A percentile compares a stretch with the other conserved stretches of the same genome.
These are phyloP conservation scores for Suillus subaureus DNA, from an alignment of 768 basidiomycete species.

Conservation along the genomic window DNA sequence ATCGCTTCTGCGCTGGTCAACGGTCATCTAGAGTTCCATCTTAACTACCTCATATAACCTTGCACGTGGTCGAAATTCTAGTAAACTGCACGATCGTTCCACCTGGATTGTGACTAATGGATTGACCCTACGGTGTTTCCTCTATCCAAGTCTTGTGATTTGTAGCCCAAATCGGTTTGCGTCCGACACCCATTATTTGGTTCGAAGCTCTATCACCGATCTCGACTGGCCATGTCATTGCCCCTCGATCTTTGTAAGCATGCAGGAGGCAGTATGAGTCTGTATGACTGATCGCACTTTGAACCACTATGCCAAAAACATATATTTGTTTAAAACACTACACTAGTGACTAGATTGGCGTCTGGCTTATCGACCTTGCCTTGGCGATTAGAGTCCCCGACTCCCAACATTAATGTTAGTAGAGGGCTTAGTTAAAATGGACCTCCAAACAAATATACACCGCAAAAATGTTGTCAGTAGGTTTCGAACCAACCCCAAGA, in stretches of 20 bases:
- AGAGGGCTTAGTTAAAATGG: no score
- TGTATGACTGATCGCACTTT: neutral
- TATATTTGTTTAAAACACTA: neutral
- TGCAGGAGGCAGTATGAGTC: neutral
- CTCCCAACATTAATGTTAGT: no score
- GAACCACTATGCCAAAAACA: neutral
- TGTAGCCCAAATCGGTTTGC: neutral
- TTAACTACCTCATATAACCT: neutral
- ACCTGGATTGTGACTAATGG: neutral
- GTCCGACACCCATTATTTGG: neutral
- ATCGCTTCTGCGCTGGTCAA: neutral
- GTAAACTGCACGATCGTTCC: neutral
- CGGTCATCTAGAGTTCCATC: neutral
- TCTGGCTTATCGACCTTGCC: neutral
- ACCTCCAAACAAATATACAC: no score
- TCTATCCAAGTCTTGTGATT: neutral
- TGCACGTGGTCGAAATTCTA: neutral
- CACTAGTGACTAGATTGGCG: neutral
- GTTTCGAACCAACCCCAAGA: no score
- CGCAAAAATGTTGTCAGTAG: no score
- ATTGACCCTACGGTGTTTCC: neutral
- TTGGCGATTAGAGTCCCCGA: neutral
- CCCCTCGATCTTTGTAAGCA: neutral
- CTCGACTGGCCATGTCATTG: neutral
- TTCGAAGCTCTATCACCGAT: neutral